Conservation (phyloP, 2,329 filamentous ascomycete genomes). For the Leptographium lundbergii region DNA sequence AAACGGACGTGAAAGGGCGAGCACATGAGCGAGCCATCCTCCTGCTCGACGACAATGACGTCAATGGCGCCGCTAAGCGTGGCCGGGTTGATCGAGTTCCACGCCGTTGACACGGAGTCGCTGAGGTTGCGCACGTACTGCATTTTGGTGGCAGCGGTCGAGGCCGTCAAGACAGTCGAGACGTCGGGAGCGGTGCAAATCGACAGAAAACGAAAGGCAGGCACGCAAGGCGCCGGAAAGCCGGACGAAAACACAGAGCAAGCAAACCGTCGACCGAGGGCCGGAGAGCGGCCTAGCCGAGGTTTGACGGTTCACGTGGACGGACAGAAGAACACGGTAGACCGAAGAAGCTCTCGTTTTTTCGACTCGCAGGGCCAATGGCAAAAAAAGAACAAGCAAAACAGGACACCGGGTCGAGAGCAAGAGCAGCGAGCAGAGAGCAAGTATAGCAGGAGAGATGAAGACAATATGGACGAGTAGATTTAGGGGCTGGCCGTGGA, state of each 20-base stretch:
- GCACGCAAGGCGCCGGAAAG: not conserved
- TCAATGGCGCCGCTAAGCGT: slow-evolving; percentile 97
- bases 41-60: slow-evolving; percentile 94
- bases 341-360: not conserved
- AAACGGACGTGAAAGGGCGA: slow-evolving; percentile 98
- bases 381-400: not conserved
- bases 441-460: not conserved
- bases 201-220: no score
- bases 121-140: slow-evolving; percentile 96
- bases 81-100: slow-evolving; percentile 98
- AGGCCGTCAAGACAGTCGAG: not conserved
- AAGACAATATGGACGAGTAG: not conserved
- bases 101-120: slow-evolving; percentile 92
- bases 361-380: not conserved
- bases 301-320: not conserved
- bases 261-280: not conserved
- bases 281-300: not conserved
- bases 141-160: slow-evolving; percentile 41
- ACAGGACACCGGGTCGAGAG: not conserved
- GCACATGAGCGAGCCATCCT: slow-evolving; percentile 79
- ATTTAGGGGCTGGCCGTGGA: not conserved
- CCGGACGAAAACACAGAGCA: not conserved
- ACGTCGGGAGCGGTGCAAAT: not conserved
- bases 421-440: not conserved
- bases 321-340: not conserved